Base-by-base conservation (phyloP, 1,139 yeast species). In the Kodamaea ohmeri region DNA sequence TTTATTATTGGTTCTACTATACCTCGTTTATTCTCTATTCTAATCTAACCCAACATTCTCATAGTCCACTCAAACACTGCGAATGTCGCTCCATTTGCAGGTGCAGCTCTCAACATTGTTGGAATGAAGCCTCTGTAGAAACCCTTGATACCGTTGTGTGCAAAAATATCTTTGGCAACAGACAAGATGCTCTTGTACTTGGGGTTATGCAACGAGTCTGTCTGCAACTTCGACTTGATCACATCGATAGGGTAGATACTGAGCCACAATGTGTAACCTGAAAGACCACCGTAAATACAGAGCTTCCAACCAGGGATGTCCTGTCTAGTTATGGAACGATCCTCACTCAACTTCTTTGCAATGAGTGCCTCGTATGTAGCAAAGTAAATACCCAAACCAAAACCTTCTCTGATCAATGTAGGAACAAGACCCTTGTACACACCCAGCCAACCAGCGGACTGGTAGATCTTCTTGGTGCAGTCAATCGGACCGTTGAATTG, bases 51-150 rank as follows among this genome's bases (percentile, higher is more conserved):
- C 37, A 76, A 53, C 27, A 76, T 58, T 62, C 94, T 77, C 84
- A 88, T 84, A 4, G 95, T 83, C 38, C 85, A 61, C 63, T 90
- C 97, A 56, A 90, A 90, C 8, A 94, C 88, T 38, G 88, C 86
- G 65, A 90, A 90, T 1, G 97, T 90, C 21, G 95, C 95, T 37
- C 96, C 97, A 56, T 90, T 90, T 13, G 95, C 97, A 3, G 97
- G 97, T 2, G 96, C 96, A 38, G 97, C 97, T 63, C 97, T 82
- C 50, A 90, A 68, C 46, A 90, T 79, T 1, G 97, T 89, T 35
- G 97, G 96, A 16, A 81, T 62, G 56, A 89, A 88, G 1, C 97
- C 97, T 61, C 83, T 80, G 63, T 86, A 83, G 55, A 90, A 86
- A 0, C 96, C 95, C 49, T 70, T 70, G 37, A 80, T 48, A 24